Base-by-base conservation (phyloP, 345 rosid genomes). In the Eucalyptus caleyi region DNA sequence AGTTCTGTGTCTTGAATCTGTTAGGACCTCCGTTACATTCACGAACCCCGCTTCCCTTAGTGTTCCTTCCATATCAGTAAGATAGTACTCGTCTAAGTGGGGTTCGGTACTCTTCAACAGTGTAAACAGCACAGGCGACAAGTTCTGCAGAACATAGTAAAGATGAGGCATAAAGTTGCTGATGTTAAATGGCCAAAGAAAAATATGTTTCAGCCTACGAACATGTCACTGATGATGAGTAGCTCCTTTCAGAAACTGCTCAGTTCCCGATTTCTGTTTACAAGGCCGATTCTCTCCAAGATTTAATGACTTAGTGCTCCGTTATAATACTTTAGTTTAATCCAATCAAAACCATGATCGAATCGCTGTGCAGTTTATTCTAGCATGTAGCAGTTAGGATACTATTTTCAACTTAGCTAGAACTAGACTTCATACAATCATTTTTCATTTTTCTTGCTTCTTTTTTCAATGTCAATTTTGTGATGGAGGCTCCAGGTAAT, bases 21-120 rank as follows among this genome's bases (percentile, higher is more conserved):
- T 94, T 54, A 94, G 95, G 81, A 87, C 87, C 3, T 94, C 88
- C 21, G 86, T 77, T 86, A 94, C 89, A 87, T 94, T 89, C 50
- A 92, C 89, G 50, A 95, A 94, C 30, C 97, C 95, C 24, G 87
- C 88, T 88, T 94, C 95, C 47, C 86, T 93, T 65, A 93, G 51
- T 72, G 92, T 91, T 88, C 92, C 94, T 87, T 94, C 95, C 62
- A 95, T 90, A 90, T 94, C 94, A 86, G 95, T 92, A 34, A 92
- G 92, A 88, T 87, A 93, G 89, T 93, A 94, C 87, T 94, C 96
- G 18, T 95, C 93, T 15, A 95, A 82, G 90, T 89, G 94, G 85
- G 97, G 97, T 51, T 95, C 95, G 0, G 97, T 94, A 90, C 95
- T 95, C 94, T 93, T 94, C 92, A 94, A 40, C 77, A 94, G 89